A percentile compares a stretch with the other conserved stretches of the same genome.
Evolutionary conservation across 2,329 filamentous ascomycete species (phyloP).

Genomic region (Acrocalymma vagum): DNA sequence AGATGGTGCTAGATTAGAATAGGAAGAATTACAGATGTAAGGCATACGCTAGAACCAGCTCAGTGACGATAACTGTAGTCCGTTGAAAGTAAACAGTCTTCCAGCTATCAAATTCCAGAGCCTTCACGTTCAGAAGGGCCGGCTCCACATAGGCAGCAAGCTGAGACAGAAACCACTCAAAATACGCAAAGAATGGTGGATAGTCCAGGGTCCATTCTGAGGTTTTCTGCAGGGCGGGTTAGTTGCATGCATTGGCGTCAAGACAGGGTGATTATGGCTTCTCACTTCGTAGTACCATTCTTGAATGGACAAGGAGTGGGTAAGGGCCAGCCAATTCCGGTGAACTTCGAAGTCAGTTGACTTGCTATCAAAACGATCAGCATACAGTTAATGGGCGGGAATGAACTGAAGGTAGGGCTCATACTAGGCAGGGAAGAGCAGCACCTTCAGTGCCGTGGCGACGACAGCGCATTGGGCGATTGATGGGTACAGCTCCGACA

Average conservation of each 20-base stretch:
- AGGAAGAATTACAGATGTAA: conserved; percentile 70
- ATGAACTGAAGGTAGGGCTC: conserved; percentile 49
- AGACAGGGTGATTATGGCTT: not conserved
- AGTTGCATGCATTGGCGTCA: conserved; percentile 15
- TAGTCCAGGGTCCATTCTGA: conserved; percentile 99
- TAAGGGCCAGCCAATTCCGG: conserved; percentile 97
- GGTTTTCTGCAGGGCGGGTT: conserved; percentile 66
- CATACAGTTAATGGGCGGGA: conserved; percentile 11
- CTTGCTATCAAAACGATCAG: conserved; percentile 69
- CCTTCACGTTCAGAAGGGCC: conserved; percentile 81
- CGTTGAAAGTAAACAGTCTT: conserved; percentile 94
- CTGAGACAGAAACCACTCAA: conserved; percentile 92
- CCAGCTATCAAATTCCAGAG: conserved; percentile 89
- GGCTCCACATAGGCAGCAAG: conserved; percentile 79
- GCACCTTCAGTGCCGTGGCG: conserved; percentile 86
- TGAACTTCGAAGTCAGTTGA: conserved; percentile 99
- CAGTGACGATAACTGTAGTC: conserved; percentile 83
- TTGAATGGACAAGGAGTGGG: conserved; percentile 83
- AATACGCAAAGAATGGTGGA: conserved; percentile 96
- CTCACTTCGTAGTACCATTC: conserved; percentile 91
- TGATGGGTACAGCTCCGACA: conserved; percentile 87
- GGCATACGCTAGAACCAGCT: conserved; percentile 84
- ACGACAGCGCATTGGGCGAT: conserved; percentile 87
- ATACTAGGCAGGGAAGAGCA: conserved; percentile 94
- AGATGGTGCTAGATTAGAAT: conserved; percentile 1